Evolutionary conservation across 2,329 filamentous ascomycete species (phyloP).

Genomic region (Aspergillus clavatus): DNA sequence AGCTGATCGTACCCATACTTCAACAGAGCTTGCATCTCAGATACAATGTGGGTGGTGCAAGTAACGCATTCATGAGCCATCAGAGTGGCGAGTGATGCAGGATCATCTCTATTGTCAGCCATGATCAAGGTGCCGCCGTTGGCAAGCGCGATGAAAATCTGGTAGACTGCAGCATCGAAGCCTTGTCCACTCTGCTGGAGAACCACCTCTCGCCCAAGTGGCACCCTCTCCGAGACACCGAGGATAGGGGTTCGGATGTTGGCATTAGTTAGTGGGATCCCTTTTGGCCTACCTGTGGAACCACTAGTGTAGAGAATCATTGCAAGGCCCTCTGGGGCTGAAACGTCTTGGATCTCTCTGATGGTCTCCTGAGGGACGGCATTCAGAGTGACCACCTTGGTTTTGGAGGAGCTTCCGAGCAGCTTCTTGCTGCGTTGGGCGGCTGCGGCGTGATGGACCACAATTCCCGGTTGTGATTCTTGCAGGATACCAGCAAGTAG

Average conservation of each 20-base stretch:
- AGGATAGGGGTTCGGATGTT: slow-evolving; percentile 5
- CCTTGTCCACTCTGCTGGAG: slow-evolving; percentile 5
- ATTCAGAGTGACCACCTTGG: slow-evolving; percentile 1
- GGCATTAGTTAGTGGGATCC: slow-evolving; percentile 7
- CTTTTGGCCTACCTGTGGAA: slow-evolving; percentile 13
- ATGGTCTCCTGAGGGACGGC: slow-evolving; percentile 2
- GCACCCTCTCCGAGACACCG: slow-evolving; percentile 1
- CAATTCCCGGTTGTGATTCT: background rate
- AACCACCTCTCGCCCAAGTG: slow-evolving; percentile 3
- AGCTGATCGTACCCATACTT: slow-evolving; percentile 6
- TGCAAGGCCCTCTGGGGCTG: slow-evolving; percentile 1
- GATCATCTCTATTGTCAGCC: slow-evolving; percentile 2
- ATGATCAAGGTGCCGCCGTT: slow-evolving; percentile 7
- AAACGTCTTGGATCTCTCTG: slow-evolving; percentile 1
- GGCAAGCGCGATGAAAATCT: slow-evolving; percentile 2
- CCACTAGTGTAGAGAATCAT: slow-evolving; percentile 16
- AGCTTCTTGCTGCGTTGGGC: slow-evolving; percentile 1
- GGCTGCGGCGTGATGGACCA: slow-evolving; percentile 1
- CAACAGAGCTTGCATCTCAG: slow-evolving; percentile 5
- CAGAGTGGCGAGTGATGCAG: slow-evolving; percentile 3
- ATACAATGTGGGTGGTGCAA: slow-evolving; percentile 4
- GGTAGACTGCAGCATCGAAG: slow-evolving; percentile 3
- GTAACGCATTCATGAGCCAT: slow-evolving; percentile 3
- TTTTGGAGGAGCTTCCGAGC: background rate
- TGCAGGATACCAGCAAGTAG: slow-evolving; percentile 1